Percentiles rank a stretch among this genome's conserved stretches.
These are phyloP conservation scores for Moesziomyces globuligerus DNA, from an alignment of 1,284 basidiomycete species.

Conservation along the genomic window DNA sequence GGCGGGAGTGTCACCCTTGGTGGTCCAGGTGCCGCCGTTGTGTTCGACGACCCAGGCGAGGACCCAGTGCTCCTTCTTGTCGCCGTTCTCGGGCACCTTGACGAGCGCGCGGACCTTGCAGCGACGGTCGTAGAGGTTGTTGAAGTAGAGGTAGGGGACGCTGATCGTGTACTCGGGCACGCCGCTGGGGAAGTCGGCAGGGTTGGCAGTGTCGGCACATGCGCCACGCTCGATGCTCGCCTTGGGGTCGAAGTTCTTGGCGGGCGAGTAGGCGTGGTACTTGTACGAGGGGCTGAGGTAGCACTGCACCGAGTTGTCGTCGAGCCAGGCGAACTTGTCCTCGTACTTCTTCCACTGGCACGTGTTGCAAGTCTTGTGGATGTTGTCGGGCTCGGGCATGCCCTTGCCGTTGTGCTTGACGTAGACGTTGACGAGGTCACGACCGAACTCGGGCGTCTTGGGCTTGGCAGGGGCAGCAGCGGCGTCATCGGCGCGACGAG, in stretches of 20 bases:
- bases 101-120: constrained; percentile 46
- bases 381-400: constrained; percentile 19
- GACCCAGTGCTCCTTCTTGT: constrained; percentile 28
- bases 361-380: constrained; percentile 7
- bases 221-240: constrained; percentile 5
- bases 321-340: constrained; percentile 10
- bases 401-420: constrained; percentile 4
- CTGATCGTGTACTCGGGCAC: constrained; percentile 23
- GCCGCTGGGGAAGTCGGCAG: constrained; percentile 8
- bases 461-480: not conserved
- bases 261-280: constrained; percentile 29
- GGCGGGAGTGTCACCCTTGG: constrained; percentile 1
- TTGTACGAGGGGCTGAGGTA: constrained; percentile 33
- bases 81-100: constrained; percentile 38
- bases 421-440: constrained; percentile 15
- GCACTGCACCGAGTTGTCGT: constrained; percentile 35
- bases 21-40: constrained; percentile 19
- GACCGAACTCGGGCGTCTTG: constrained; percentile 14
- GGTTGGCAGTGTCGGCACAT: constrained; percentile 21
- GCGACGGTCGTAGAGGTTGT: constrained; percentile 43
- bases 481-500: constrained; percentile 15
- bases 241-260: constrained; percentile 9
- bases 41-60: constrained; percentile 34
- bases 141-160: constrained; percentile 37
- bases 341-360: constrained; percentile 29